Evolutionary conservation across 176 grass and related monocot species (phyloP).

Genomic region (Poa annua): DNA sequence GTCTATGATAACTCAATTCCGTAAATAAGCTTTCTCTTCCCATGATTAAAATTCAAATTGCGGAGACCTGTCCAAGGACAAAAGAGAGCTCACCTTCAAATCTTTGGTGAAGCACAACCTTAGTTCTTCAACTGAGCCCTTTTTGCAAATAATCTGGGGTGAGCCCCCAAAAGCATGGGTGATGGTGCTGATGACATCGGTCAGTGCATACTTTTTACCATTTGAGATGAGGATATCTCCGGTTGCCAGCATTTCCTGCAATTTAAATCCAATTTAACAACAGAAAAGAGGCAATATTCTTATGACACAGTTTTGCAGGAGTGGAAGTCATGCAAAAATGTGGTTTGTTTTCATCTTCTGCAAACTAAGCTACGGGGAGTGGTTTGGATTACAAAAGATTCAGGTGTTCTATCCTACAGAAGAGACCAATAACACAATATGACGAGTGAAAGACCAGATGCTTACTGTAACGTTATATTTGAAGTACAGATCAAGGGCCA

Average conservation of each 20-base stretch:
- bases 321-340: neutral
- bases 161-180: conserved; percentile 68
- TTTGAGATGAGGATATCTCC: conserved; percentile 60
- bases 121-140: conserved; percentile 76
- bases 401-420: neutral
- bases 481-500: conserved; percentile 52
- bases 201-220: conserved; percentile 57
- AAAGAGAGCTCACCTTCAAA: conserved; percentile 68
- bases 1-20: neutral
- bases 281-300: neutral
- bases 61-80: neutral
- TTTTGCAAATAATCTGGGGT: conserved; percentile 70
- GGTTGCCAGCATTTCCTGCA: conserved; percentile 68
- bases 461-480: conserved; percentile 56
- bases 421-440: neutral
- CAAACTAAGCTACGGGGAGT: neutral
- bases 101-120: conserved; percentile 93
- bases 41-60: neutral
- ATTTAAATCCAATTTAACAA: conserved; percentile 7
- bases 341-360: neutral
- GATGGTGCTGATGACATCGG: conserved; percentile 61
- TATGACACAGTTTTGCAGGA: neutral
- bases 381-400: neutral
- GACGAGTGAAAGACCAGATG: neutral
- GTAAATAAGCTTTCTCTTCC: neutral